These are phyloP conservation scores for Fusarium papillatum DNA, from an alignment of 2,329 filamentous ascomycete species.

Conservation along the genomic window DNA sequence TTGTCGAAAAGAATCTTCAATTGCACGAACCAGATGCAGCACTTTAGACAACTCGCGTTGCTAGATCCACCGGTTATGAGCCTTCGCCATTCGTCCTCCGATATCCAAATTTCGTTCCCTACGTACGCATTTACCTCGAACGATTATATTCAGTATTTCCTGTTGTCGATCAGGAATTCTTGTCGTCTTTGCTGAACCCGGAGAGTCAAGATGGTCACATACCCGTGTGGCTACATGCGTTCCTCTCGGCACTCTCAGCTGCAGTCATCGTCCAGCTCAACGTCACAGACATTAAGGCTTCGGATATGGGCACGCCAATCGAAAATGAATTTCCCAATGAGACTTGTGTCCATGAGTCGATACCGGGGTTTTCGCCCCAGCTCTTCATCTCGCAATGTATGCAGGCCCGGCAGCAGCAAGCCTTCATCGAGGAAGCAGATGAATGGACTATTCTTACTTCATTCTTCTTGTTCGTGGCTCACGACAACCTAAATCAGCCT, in stretches of 20 bases:
- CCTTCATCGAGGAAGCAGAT: slow-evolving; percentile 31
- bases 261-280: slow-evolving; percentile 38
- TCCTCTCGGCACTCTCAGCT: slow-evolving; percentile 34
- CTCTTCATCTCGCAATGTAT: slow-evolving; percentile 28
- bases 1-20: not conserved
- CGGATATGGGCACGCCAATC: not conserved
- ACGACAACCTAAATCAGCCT: slow-evolving; percentile 31
- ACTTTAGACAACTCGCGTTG: not conserved
- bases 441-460: slow-evolving; percentile 39
- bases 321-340: not conserved
- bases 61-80: not conserved
- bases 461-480: slow-evolving; percentile 38
- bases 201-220: slow-evolving; percentile 2
- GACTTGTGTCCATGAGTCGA: not conserved
- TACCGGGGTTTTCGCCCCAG: slow-evolving; percentile 16
- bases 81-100: not conserved
- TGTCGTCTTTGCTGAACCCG: slow-evolving; percentile 14
- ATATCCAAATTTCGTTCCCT: slow-evolving; percentile 18
- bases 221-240: slow-evolving; percentile 11
- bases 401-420: slow-evolving; percentile 17
- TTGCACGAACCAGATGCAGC: not conserved
- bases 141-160: slow-evolving; percentile 40
- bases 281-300: not conserved
- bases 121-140: slow-evolving; percentile 33
- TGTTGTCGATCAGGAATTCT: slow-evolving; percentile 24